Percentiles rank a stretch among this genome's conserved stretches.
phyloP scores from a whole-genome alignment of 306 rosid genomes.

The Pterocarpus macrocarpus region DNA sequence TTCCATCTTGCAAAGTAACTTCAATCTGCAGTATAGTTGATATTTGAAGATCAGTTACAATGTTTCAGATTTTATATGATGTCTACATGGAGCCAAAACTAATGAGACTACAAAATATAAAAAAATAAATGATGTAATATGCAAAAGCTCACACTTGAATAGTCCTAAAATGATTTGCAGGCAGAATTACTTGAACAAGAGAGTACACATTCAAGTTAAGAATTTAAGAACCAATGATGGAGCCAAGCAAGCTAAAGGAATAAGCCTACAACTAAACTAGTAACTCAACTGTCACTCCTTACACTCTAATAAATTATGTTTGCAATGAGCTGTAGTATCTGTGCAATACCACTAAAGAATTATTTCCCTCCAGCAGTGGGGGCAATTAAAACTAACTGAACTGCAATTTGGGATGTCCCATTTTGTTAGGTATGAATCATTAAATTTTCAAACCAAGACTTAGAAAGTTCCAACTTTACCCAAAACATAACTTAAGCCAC shows the following conservation, averaged over 20 bases:
- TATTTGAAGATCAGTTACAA: slow-evolving; percentile 32
- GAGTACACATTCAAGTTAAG: slow-evolving; percentile 26
- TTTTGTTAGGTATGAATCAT: neutral
- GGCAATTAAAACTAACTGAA: slow-evolving; percentile 16
- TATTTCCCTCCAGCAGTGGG: neutral
- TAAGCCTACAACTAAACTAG: slow-evolving; percentile 4
- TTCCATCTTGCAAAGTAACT: slow-evolving; percentile 91
- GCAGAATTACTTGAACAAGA: neutral
- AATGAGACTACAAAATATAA: neutral
- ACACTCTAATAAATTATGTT: slow-evolving; percentile 3
- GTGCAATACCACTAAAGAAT: slow-evolving; percentile 7
- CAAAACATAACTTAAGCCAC: slow-evolving; percentile 4
- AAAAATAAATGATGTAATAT: neutral
- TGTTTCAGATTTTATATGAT: neutral
- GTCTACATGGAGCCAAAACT: slow-evolving; percentile 4
- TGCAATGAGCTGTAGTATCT: neutral
- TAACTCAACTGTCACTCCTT: neutral
- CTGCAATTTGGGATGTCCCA: no score
- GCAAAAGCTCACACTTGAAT: slow-evolving; percentile 14
- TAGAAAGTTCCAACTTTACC: neutral
- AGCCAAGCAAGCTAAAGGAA: slow-evolving; percentile 21
- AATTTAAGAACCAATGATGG: slow-evolving; percentile 35
- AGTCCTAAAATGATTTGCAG: slow-evolving; percentile 20
- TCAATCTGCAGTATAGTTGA: slow-evolving; percentile 64
- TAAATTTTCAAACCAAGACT: neutral